Evolutionary conservation across 1,139 yeast genomes (phyloP).

Genomic region (Geotrichum fermentans): DNA sequence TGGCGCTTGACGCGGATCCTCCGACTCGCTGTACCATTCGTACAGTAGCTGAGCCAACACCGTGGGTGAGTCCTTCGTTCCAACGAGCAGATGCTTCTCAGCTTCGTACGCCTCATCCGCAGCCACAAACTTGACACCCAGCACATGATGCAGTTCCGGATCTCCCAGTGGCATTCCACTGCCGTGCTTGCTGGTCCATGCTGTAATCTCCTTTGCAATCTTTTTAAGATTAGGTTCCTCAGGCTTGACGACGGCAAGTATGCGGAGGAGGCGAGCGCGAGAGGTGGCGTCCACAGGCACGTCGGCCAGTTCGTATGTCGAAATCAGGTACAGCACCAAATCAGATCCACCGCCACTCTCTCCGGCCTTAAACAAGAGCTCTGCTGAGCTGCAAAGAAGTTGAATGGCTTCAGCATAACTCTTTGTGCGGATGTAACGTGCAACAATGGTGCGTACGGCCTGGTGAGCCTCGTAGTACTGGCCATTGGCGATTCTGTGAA

Average conservation of each 20-base stretch:
- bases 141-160: conserved; percentile 63
- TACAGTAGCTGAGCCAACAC: conserved; percentile 52
- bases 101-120: conserved; percentile 45
- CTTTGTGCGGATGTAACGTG: conserved; percentile 68
- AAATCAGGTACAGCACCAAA: conserved; percentile 66
- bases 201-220: conserved; percentile 57
- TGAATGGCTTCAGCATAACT: conserved; percentile 69
- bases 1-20: conserved; percentile 42
- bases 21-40: conserved; percentile 50
- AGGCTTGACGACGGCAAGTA: conserved; percentile 50
- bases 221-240: conserved; percentile 64
- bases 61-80: conserved; percentile 56
- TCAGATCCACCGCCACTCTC: conserved; percentile 82
- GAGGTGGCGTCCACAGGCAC: conserved; percentile 38
- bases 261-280: conserved; percentile 39
- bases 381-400: conserved; percentile 64
- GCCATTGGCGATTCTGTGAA: conserved; percentile 56
- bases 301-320: conserved; percentile 54
- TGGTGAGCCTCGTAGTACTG: conserved; percentile 94
- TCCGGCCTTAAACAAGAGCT: conserved; percentile 58
- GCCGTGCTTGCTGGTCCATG: conserved; percentile 55
- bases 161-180: conserved; percentile 60
- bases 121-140: conserved; percentile 58
- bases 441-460: conserved; percentile 80
- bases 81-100: conserved; percentile 60